Conservation (phyloP, 148 eudicot genomes). For the Silene conica region DNA sequence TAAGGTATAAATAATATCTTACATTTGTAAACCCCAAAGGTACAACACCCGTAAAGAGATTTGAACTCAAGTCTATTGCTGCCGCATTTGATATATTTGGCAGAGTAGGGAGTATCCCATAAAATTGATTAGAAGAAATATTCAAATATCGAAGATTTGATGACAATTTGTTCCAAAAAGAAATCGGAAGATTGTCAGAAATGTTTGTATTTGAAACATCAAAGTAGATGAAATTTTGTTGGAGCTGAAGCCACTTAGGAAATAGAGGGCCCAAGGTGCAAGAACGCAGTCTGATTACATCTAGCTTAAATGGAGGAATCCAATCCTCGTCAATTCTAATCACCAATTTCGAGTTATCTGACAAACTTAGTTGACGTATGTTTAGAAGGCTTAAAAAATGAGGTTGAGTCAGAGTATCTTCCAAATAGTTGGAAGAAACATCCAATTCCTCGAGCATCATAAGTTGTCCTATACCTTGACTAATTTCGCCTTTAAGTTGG, state of each 20-base stretch:
- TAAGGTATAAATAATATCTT: slow-evolving; percentile 1
- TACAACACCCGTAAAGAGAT: slow-evolving; percentile 16
- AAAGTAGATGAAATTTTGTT: neutral
- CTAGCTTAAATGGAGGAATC: slow-evolving; percentile 26
- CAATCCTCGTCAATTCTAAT: slow-evolving; percentile 20
- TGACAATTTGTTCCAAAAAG: slow-evolving; percentile 20
- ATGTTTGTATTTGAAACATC: slow-evolving; percentile 14
- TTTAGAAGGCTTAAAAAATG: slow-evolving; percentile 25
- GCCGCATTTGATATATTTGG: neutral
- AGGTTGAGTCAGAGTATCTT: slow-evolving; percentile 20
- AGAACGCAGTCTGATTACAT: neutral
- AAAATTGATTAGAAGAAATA: slow-evolving; percentile 16
- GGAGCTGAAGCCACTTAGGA: slow-evolving; percentile 17
- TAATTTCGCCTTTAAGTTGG: slow-evolving; percentile 18
- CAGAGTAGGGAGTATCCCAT: slow-evolving; percentile 16
- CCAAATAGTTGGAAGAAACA: slow-evolving; percentile 22
- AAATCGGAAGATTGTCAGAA: slow-evolving; percentile 11
- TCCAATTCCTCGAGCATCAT: slow-evolving; percentile 19
- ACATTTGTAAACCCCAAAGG: slow-evolving; percentile 8
- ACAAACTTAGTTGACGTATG: slow-evolving; percentile 15
- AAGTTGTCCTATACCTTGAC: slow-evolving; percentile 21
- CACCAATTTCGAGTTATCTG: slow-evolving; percentile 17
- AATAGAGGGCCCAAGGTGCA: slow-evolving; percentile 23
- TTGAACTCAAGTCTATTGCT: slow-evolving; percentile 14
- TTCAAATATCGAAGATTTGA: neutral